These are phyloP conservation scores for Populus hybrid DNA, from an alignment of 441 rosid genomes.

Conservation along the genomic window DNA sequence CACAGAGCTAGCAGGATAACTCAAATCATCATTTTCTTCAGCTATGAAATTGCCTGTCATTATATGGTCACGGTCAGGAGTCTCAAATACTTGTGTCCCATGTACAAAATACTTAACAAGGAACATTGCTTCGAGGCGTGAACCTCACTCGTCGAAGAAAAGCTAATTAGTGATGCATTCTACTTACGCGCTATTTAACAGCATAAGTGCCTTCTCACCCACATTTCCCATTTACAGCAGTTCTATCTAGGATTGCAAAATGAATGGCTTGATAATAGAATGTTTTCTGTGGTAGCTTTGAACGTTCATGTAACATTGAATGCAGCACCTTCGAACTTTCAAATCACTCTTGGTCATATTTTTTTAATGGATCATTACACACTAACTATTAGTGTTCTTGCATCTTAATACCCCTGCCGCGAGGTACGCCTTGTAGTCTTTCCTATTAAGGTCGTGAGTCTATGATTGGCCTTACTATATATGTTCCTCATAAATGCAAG, in stretches of 20 bases:
- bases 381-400: not conserved
- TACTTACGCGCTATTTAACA: not conserved
- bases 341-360: too few relatives aligned
- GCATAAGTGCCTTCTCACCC: not conserved
- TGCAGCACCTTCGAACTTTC: not conserved
- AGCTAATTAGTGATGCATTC: not conserved
- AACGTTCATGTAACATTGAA: not conserved
- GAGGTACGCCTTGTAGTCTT: not conserved
- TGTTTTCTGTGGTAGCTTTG: not conserved
- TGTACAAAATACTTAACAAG: not conserved
- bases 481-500: not conserved
- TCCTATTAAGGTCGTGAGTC: not conserved
- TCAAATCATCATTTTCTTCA: too few relatives aligned
- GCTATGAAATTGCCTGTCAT: not conserved
- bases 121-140: not conserved
- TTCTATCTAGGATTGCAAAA: slow-evolving; percentile 8
- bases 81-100: not conserved
- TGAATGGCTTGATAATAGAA: not conserved
- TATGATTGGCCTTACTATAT: not conserved
- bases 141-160: not conserved
- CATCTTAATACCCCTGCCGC: not conserved
- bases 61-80: not conserved
- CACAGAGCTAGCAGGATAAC: not conserved
- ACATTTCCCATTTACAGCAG: not conserved
- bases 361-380: not conserved